Conservation (phyloP, 2,329 filamentous ascomycete species). For the Coleophoma crateriformis region DNA sequence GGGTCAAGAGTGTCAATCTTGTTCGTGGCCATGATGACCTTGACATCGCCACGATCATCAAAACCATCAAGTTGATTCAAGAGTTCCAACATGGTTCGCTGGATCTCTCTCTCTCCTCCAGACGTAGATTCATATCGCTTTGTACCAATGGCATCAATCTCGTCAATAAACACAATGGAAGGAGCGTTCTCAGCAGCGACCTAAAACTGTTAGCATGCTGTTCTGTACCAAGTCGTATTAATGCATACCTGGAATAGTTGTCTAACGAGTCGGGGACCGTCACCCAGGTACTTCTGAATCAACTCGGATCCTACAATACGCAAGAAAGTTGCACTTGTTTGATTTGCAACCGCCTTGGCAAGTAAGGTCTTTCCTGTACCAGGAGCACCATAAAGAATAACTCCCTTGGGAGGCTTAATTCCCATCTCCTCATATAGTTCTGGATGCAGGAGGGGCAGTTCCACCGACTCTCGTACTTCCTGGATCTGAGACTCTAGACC, state of each 20-base stretch:
- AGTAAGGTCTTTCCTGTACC: constrained; percentile 95
- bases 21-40: constrained; percentile 99
- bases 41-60: constrained; percentile 97
- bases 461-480: constrained; percentile 94
- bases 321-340: constrained; percentile 97
- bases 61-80: constrained; percentile 98
- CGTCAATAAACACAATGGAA: constrained; percentile 97
- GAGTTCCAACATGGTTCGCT: constrained; percentile 96
- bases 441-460: constrained; percentile 88
- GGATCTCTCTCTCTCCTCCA: constrained; percentile 93
- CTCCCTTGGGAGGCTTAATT: constrained; percentile 98
- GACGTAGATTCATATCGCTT: constrained; percentile 98
- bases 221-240: background rate
- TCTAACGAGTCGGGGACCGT: constrained; percentile 88
- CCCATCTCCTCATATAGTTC: constrained; percentile 99
- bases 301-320: constrained; percentile 95
- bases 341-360: constrained; percentile 96
- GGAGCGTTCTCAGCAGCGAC: constrained; percentile 94
- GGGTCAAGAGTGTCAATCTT: constrained; percentile 98
- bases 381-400: constrained; percentile 95
- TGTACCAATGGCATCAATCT: constrained; percentile 97
- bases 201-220: constrained; percentile 32
- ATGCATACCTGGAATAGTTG: constrained; percentile 80
- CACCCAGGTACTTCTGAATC: constrained; percentile 98
- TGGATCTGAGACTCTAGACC: constrained; percentile 94